Conservation (phyloP, 2,329 filamentous ascomycete species). For the Colletotrichum eremochloae region DNA sequence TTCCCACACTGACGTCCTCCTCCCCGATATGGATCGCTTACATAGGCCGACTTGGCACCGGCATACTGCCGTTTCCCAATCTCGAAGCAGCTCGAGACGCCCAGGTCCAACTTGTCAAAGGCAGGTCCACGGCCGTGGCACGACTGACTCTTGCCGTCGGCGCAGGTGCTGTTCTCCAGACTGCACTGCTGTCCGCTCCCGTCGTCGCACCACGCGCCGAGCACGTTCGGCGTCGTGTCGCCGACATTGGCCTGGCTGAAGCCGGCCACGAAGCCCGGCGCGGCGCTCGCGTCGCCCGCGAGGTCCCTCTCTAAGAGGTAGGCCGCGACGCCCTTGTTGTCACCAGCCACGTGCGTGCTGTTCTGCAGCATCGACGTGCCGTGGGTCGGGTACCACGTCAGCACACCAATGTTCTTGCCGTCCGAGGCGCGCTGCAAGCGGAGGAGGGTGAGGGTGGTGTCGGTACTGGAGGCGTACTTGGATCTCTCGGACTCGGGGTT, state of each 20-base stretch:
- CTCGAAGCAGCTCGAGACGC: conserved; percentile 80
- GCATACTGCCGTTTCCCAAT: conserved; percentile 80
- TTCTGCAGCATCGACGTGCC: conserved; percentile 93
- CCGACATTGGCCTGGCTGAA: conserved; percentile 94
- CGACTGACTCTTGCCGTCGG: conserved; percentile 74
- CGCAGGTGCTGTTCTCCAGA: conserved; percentile 87
- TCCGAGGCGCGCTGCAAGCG: conserved; percentile 82
- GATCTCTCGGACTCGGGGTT: conserved; percentile 84
- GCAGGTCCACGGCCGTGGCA: conserved; percentile 82
- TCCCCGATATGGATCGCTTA: conserved; percentile 45
- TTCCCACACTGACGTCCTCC: neutral
- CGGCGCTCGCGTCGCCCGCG: conserved; percentile 64
- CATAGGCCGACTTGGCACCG: conserved; percentile 64
- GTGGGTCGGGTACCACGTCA: conserved; percentile 94
- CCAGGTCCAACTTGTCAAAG: conserved; percentile 77
- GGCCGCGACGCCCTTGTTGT: conserved; percentile 96
- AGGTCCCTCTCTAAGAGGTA: conserved; percentile 84
- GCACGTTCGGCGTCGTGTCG: conserved; percentile 89
- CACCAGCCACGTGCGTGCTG: conserved; percentile 91
- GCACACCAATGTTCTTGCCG: conserved; percentile 80
- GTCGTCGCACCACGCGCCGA: conserved; percentile 92
- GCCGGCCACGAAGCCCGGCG: conserved; percentile 83
- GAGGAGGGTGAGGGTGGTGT: conserved; percentile 78
- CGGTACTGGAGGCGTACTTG: conserved; percentile 69
- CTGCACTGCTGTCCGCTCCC: conserved; percentile 79